Conservation (phyloP, 208 protist species). For the Acanthamoeba sp. region DNA sequence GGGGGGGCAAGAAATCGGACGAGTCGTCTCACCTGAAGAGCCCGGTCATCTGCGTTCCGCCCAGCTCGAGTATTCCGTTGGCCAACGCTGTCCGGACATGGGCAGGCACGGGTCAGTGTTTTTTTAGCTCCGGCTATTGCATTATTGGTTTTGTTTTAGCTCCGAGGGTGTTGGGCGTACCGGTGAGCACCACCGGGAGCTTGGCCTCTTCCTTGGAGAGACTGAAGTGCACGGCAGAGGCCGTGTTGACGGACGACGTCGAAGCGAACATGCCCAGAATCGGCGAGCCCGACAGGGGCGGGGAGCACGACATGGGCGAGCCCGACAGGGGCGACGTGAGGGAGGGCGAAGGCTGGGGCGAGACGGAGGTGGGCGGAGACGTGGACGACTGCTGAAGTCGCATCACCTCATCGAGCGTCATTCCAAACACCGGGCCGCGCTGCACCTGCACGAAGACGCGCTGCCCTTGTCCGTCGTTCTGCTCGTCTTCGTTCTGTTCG, state of each 20-base stretch:
- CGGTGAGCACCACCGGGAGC: slow-evolving; percentile 31
- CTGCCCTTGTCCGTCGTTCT: not conserved
- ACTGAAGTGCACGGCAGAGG: not conserved
- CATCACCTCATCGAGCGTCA: slow-evolving; percentile 37
- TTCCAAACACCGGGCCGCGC: slow-evolving; percentile 14
- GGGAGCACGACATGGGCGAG: slow-evolving; percentile 14
- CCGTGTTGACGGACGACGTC: not conserved
- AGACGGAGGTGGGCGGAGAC: not conserved
- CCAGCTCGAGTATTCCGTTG: slow-evolving; percentile 13
- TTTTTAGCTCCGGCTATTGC: not conserved
- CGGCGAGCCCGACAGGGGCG: not conserved
- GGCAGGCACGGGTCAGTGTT: not conserved
- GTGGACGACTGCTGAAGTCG: not conserved
- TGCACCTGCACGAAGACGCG: slow-evolving; percentile 31
- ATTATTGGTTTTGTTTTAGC: too few relatives aligned
- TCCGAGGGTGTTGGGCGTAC: not conserved
- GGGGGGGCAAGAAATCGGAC: not conserved
- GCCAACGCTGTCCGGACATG: not conserved
- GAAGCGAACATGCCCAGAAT: too few relatives aligned
- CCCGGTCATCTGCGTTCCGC: slow-evolving; percentile 17
- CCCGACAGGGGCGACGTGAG: slow-evolving; percentile 38
- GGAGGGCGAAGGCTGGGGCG: not conserved
- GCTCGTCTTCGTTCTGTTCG: not conserved
- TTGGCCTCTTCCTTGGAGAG: slow-evolving; percentile 11
- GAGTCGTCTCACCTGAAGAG: slow-evolving; percentile 1